phyloP scores from a whole-genome alignment of 2,329 filamentous ascomycete genomes.

The Penicillium sp. region DNA sequence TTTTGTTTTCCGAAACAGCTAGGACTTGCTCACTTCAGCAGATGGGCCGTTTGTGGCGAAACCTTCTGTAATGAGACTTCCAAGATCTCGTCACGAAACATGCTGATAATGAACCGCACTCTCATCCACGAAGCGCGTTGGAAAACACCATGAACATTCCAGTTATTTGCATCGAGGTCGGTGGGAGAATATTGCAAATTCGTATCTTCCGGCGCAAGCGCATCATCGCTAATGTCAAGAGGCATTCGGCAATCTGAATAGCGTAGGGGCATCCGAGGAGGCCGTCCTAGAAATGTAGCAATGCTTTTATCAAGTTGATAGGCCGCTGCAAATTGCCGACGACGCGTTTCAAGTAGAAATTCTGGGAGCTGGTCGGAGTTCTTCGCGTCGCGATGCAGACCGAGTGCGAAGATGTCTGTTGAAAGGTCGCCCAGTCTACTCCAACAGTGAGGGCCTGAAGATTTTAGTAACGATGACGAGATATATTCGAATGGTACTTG shows the following conservation, averaged over 20 bases:
- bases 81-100: constrained; percentile 34
- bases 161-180: constrained; percentile 26
- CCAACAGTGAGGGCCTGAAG: constrained; percentile 5
- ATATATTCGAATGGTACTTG: fast-evolving
- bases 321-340: constrained; percentile 32
- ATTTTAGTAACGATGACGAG: not conserved
- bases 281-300: constrained; percentile 35
- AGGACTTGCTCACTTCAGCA: constrained; percentile 24
- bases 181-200: constrained; percentile 11
- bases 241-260: constrained; percentile 31
- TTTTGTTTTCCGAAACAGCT: not conserved
- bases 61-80: constrained; percentile 29
- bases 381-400: constrained; percentile 31
- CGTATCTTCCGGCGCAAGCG: constrained; percentile 15
- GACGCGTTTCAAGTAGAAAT: constrained; percentile 30
- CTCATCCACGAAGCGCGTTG: constrained; percentile 32
- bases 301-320: constrained; percentile 37
- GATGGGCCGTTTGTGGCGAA: constrained; percentile 18
- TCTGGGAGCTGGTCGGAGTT: constrained; percentile 18
- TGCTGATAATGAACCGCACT: constrained; percentile 30
- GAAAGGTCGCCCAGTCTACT: constrained; percentile 30
- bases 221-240: constrained; percentile 31
- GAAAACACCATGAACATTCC: constrained; percentile 23
- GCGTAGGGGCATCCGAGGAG: constrained; percentile 30
- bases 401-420: constrained; percentile 33